Evolutionary conservation across 805 yeast genomes (phyloP).

Genomic region (Wickerhamomyces rabaulensis): DNA sequence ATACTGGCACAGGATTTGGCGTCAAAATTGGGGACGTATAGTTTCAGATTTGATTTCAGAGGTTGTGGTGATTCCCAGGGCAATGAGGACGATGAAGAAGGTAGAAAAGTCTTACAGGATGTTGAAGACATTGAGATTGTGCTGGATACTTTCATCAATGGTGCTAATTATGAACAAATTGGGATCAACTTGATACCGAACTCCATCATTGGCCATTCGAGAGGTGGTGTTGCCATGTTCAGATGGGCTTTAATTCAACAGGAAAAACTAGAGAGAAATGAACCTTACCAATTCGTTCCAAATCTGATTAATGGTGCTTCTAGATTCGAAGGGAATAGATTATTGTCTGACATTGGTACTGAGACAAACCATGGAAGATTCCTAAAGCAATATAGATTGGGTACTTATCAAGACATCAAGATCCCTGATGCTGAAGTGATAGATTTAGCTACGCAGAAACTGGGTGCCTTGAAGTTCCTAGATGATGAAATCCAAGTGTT

Average conservation of each 20-base stretch:
- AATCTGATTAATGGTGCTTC: constrained; percentile 69
- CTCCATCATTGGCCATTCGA: constrained; percentile 69
- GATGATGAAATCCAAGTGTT: constrained; percentile 47
- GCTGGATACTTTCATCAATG: constrained; percentile 24
- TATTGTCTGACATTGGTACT: constrained; percentile 13
- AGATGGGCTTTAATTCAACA: constrained; percentile 56
- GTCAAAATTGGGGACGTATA: constrained; percentile 50
- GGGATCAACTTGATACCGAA: constrained; percentile 42
- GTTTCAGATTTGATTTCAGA: constrained; percentile 79
- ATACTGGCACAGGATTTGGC: constrained; percentile 57
- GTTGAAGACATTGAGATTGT: constrained; percentile 57
- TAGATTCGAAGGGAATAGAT: constrained; percentile 39
- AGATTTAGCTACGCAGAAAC: constrained; percentile 44
- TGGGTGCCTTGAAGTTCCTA: constrained; percentile 35
- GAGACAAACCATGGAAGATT: constrained; percentile 31
- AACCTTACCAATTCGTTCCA: constrained; percentile 46
- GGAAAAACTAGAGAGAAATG: constrained; percentile 25
- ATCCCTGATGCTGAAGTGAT: constrained; percentile 46
- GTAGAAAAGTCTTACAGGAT: constrained; percentile 62
- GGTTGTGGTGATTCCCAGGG: constrained; percentile 76
- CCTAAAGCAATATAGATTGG: constrained; percentile 43
- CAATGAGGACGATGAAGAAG: constrained; percentile 26
- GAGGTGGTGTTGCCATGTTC: constrained; percentile 75
- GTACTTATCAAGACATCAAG: constrained; percentile 36
- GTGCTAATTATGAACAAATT: constrained; percentile 23